Evolutionary conservation across 192 early-diverging fungal species (phyloP).

Genomic region (Backusella morwellensis): DNA sequence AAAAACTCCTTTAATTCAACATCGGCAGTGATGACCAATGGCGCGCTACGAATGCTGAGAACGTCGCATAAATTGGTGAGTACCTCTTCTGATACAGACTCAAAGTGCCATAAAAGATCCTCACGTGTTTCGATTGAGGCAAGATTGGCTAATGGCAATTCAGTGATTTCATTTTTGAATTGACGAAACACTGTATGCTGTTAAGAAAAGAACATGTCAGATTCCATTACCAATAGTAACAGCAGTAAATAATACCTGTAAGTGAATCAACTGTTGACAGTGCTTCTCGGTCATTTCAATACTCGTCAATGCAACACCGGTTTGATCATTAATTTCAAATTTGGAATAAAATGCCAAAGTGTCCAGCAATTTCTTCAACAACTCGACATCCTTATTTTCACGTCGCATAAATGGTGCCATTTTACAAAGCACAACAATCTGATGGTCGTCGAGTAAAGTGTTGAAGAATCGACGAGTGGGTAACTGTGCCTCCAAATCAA

Average conservation of each 20-base stretch:
- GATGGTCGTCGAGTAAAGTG: slow-evolving; percentile 76
- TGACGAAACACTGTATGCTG: slow-evolving; percentile 68
- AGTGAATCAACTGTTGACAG: slow-evolving; percentile 54
- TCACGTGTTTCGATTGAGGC: slow-evolving; percentile 57
- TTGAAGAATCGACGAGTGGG: slow-evolving; percentile 90
- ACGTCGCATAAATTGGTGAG: slow-evolving; percentile 56
- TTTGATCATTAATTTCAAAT: slow-evolving; percentile 83
- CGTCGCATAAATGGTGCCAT: slow-evolving; percentile 44
- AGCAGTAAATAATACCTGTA: slow-evolving; percentile 54
- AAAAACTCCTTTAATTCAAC: slow-evolving; percentile 51
- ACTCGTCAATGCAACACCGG: slow-evolving; percentile 70
- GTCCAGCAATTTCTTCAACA: slow-evolving; percentile 67
- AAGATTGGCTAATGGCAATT: slow-evolving; percentile 73
- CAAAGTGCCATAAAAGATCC: slow-evolving; percentile 55
- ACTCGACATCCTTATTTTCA: slow-evolving; percentile 32
- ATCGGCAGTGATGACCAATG: slow-evolving; percentile 17
- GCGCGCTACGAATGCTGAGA: slow-evolving; percentile 61
- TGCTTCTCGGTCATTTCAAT: slow-evolving; percentile 62
- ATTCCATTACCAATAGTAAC: neutral
- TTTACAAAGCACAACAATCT: slow-evolving; percentile 57
- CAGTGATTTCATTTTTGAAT: slow-evolving; percentile 65
- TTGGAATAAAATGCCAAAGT: slow-evolving; percentile 68
- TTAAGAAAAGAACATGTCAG: neutral
- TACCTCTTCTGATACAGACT: slow-evolving; percentile 38
- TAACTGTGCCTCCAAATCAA: slow-evolving; percentile 85